Conservation (phyloP, 108 stramenopile species). For the Pseudonitzschia delicatissima region DNA sequence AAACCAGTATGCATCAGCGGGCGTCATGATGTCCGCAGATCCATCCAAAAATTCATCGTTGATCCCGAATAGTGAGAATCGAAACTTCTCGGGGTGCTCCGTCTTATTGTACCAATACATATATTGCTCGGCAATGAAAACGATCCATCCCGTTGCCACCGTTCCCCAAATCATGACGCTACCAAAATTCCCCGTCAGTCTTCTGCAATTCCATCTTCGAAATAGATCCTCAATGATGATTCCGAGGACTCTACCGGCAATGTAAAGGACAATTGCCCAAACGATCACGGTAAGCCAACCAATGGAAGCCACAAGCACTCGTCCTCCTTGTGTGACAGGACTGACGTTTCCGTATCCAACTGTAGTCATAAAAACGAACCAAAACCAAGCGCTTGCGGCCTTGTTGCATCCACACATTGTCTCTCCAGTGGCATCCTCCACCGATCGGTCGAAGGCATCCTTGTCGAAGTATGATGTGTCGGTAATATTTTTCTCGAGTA, state of each 20-base stretch:
- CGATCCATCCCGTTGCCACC: conserved; percentile 28
- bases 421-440: conserved; percentile 38
- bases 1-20: conserved; percentile 47
- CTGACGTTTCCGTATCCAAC: conserved; percentile 63
- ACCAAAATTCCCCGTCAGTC: conserved; percentile 15
- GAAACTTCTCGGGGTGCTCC: conserved; percentile 1
- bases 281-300: conserved; percentile 46
- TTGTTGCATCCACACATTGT: conserved; percentile 26
- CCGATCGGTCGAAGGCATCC: conserved; percentile 1
- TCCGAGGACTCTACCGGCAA: conserved; percentile 37
- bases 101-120: background rate
- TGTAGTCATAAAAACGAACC: conserved; percentile 38
- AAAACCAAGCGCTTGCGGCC: conserved; percentile 38
- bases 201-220: conserved; percentile 2
- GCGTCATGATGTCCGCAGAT: background rate
- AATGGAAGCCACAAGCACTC: conserved; percentile 35
- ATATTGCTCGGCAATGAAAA: conserved; percentile 21
- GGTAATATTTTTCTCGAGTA: background rate
- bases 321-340: conserved; percentile 36
- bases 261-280: conserved; percentile 41
- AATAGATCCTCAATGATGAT: conserved; percentile 41
- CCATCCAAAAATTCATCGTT: conserved; percentile 8
- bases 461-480: background rate
- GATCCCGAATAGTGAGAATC: background rate
- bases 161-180: conserved; percentile 40